Conservation (phyloP, 345 rosid species). For the Syzygium grande region DNA sequence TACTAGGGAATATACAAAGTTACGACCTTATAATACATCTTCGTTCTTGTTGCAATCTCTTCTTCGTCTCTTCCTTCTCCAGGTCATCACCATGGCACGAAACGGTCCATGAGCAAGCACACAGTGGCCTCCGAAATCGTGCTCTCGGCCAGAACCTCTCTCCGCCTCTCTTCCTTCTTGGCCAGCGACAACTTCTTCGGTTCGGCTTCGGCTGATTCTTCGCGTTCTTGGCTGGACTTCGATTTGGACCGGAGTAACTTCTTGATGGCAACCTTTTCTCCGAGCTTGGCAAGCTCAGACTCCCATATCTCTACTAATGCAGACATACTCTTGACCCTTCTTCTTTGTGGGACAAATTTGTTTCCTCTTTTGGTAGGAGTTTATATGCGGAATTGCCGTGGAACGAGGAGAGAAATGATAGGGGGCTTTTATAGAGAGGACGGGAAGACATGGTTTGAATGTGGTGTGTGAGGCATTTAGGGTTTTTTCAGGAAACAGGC, state of each 20-base stretch:
- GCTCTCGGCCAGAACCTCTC: constrained; percentile 15
- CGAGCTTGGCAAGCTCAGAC: constrained; percentile 3
- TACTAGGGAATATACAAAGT: not conserved
- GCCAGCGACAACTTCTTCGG: not conserved
- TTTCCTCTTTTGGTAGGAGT: not conserved
- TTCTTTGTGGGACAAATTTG: not conserved
- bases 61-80: not conserved
- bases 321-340: not conserved
- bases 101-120: constrained; percentile 73
- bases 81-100: constrained; percentile 57
- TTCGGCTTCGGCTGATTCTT: not conserved
- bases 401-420: not conserved
- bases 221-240: constrained; percentile 4
- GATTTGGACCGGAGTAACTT: not conserved
- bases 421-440: not conserved
- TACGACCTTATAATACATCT: not conserved
- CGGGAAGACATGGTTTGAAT: not conserved
- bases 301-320: constrained; percentile 3
- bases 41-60: not conserved
- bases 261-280: not conserved
- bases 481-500: not conserved
- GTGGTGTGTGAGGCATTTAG: not conserved
- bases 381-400: not conserved
- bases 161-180: constrained; percentile 8
- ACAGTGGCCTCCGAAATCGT: constrained; percentile 62